These are phyloP conservation scores for Xylaria flabelliformis DNA, from an alignment of 495 filamentous ascomycete genomes.

Conservation along the genomic window DNA sequence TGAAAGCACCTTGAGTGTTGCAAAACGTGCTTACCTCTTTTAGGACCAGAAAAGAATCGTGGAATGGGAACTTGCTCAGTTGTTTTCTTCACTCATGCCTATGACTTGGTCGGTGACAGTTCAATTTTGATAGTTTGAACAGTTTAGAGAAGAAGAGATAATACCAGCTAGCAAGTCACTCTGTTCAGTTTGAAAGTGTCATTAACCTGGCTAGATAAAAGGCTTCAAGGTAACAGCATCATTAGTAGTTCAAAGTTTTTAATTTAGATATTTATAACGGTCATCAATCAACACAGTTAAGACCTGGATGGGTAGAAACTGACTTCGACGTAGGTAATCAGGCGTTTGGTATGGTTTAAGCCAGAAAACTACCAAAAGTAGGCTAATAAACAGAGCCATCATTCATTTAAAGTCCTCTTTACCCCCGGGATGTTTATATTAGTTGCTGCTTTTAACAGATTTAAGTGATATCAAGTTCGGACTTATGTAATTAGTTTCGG, in stretches of 20 bases:
- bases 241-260: not conserved
- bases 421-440: not conserved
- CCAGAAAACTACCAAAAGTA: not conserved
- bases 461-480: not conserved
- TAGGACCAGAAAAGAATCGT: not conserved
- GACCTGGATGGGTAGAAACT: not conserved
- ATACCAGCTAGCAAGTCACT: not conserved
- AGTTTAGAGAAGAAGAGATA: not conserved
- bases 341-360: not conserved
- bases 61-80: not conserved
- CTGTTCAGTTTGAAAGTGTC: not conserved
- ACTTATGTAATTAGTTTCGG: not conserved
- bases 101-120: not conserved
- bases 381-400: not conserved
- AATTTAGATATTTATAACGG: not conserved
- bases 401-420: not conserved
- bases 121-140: not conserved
- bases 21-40: not conserved
- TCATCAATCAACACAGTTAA: not conserved
- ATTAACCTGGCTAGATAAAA: not conserved
- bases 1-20: not conserved
- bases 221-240: too few relatives aligned
- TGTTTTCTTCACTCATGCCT: not conserved
- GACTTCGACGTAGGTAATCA: not conserved
- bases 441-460: not conserved